Evolutionary conservation across 1,139 yeast genomes (phyloP).

Genomic region (Hyphopichia buzzinii): DNA sequence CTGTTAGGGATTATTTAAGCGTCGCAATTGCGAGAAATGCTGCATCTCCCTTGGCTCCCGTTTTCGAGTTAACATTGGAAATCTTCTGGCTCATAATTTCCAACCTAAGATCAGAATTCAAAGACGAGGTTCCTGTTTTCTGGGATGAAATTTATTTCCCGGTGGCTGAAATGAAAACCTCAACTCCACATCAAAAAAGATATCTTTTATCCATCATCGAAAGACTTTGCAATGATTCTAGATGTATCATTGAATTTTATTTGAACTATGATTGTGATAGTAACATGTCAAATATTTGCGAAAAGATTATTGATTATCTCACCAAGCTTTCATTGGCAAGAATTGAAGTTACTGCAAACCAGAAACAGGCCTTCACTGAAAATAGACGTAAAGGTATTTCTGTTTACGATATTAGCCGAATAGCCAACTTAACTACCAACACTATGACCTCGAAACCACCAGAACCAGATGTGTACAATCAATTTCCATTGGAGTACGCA

Average conservation of each 20-base stretch:
- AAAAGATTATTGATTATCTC: constrained; percentile 72
- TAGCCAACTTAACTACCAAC: constrained; percentile 74
- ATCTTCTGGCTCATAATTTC: constrained; percentile 88
- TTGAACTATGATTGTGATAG: constrained; percentile 94
- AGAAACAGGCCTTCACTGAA: constrained; percentile 64
- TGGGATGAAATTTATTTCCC: constrained; percentile 93
- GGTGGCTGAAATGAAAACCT: constrained; percentile 85
- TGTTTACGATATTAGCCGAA: constrained; percentile 68
- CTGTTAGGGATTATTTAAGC: constrained; percentile 82
- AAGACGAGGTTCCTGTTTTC: constrained; percentile 90
- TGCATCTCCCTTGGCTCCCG: constrained; percentile 87
- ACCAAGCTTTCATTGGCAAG: constrained; percentile 71
- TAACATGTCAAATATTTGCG: constrained; percentile 80
- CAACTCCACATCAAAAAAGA: constrained; percentile 90
- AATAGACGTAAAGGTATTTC: constrained; percentile 61
- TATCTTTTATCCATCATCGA: constrained; percentile 77
- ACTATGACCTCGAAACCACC: constrained; percentile 63
- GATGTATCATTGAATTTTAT: constrained; percentile 87
- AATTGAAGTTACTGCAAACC: constrained; percentile 69
- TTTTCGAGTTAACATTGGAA: constrained; percentile 87
- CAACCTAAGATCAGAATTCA: constrained; percentile 81
- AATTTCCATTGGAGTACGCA: constrained; percentile 77
- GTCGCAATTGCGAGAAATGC: constrained; percentile 87
- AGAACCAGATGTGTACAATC: constrained; percentile 52
- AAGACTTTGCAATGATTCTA: constrained; percentile 81